Base-by-base conservation (phyloP, 2,329 filamentous ascomycete genomes). In the Annulohypoxylon truncatum region DNA sequence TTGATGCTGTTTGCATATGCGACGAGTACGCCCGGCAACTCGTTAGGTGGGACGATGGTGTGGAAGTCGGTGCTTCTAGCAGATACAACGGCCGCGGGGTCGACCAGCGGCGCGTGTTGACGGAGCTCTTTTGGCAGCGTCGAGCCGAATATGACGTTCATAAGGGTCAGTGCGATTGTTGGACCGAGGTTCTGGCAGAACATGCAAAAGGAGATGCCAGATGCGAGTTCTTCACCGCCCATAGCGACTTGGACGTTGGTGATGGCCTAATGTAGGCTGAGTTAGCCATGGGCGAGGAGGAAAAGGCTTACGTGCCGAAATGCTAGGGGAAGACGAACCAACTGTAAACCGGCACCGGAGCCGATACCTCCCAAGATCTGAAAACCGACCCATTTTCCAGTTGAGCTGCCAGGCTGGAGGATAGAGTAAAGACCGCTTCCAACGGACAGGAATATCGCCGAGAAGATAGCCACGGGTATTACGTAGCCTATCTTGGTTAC, bases 11-110 rank as follows among this genome's bases (percentile, higher is more conserved):
- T 75, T 0, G 77, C 72, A 62, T 85, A 85, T 1, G 82, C 80
- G 7, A 68, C 40, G 3, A 84, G 61, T 1, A 83, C 81, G 7
- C 74, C 76, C 0, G 70, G 64, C 0, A 84, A 61, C 38, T 79
- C 71, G 1, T 66, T 61, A 2, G 67, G 22, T 0, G 70, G 40
- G 0, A 84, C 75, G 20, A 79, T 67, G 0, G 64, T 58, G 9
- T 77, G 72, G 35, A 84, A 78, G 0, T 71, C 77, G 0, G 79
- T 80, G 2, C 81, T 82, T 3, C 83, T 83, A 1, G 82, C 82
- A 3, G 66, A 56, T n/a, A 84, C 76, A 1, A 84, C 72, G 0
- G 68, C 64, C 5, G 72, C 44, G 0, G 78, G 64, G 44, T 78
- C 65, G 55, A 79, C 67, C 40, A 64, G 18, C 53, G 78, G 73